Percentiles rank a stretch among this genome's conserved stretches.
Conservation (phyloP, 1,284 basidiomycete species). For the Cryptococcus neoformans region DNA sequence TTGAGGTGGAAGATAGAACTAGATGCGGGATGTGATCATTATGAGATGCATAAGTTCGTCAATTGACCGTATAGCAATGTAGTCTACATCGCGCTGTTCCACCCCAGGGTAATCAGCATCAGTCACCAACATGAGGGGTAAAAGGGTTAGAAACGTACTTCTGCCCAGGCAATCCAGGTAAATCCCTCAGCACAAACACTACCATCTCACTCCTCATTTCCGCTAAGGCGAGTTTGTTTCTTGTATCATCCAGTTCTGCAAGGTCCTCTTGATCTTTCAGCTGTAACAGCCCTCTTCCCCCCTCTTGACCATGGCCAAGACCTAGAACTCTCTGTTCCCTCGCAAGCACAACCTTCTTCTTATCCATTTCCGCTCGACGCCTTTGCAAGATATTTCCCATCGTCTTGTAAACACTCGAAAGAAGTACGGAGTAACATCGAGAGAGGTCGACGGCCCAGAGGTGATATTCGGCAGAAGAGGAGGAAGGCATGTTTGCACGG, state of each 20-base stretch:
- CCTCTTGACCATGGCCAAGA: constrained; percentile 52
- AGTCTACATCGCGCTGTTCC: too few relatives aligned
- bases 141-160: constrained; percentile 2
- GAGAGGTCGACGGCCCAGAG: constrained; percentile 85
- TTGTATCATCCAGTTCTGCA: constrained; percentile 52
- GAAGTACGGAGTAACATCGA: constrained; percentile 72
- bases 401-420: constrained; percentile 79
- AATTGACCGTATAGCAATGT: too few relatives aligned
- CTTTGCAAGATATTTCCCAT: constrained; percentile 76
- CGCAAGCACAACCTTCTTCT: constrained; percentile 63
- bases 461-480: constrained; percentile 35
- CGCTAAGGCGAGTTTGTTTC: constrained; percentile 68
- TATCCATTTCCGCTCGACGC: constrained; percentile 66
- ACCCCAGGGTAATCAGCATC: too few relatives aligned
- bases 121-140: too few relatives aligned
- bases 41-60: too few relatives aligned
- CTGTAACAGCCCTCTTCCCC: constrained; percentile 28
- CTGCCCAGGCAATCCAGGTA: constrained; percentile 50
- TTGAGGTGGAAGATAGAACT: too few relatives aligned
- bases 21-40: too few relatives aligned
- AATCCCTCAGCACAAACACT: constrained; percentile 78
- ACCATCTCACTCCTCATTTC: constrained; percentile 78
- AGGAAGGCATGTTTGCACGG: constrained; percentile 50
- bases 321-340: constrained; percentile 69
- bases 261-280: constrained; percentile 46